Base-by-base conservation (phyloP, 2,329 filamentous ascomycete genomes). In the Claviceps digitariae region DNA sequence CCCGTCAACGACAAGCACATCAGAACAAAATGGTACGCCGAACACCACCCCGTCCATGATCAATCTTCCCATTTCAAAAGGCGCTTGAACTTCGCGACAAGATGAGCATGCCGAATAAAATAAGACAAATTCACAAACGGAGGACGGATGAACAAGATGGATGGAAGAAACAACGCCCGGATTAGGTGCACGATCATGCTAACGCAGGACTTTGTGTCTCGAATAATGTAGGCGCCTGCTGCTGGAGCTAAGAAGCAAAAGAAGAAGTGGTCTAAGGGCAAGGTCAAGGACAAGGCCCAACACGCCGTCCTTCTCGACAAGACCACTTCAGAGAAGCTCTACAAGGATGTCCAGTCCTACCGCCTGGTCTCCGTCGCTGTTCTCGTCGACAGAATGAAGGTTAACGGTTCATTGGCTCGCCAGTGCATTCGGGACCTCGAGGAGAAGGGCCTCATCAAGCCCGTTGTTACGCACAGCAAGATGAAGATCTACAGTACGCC, bases 221-320 rank as follows among this genome's bases (percentile, higher is more conserved):
- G 12, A 27, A 44, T 13, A 56, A 54, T 38, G 54, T 58, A 72
- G 71, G 69, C 69, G 65, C 68, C 70, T 62, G 70, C 71, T 65
- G 68, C 70, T 64, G 70, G 70, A 70, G 70, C 66, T 65, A 73
- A 72, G 69, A 74, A 74, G 69, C 71, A 74, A 67, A 74, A 74
- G 71, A 74, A 74, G 70, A 73, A 74, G 72, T 74, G 72, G 72
- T 73, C 71, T 57, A 73, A 73, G 67, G 67, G 69, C 64, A 79
- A 74, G 90, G 93, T 98, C 82, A 98, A 98, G 93, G 93, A 98
- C 84, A 98, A 98, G 90, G 91, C 93, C 77, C 87, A 97, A 76
- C 93, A 98, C 84, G 88, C 87, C 75, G 93, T 98, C 76, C 82
- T 97, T 72, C 89, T 98, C 78, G 93, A 98, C 82, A 98, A 98